These are phyloP conservation scores for Umbilicus rupestris DNA, from an alignment of 164 flowering plant genomes.

Conservation along the genomic window DNA sequence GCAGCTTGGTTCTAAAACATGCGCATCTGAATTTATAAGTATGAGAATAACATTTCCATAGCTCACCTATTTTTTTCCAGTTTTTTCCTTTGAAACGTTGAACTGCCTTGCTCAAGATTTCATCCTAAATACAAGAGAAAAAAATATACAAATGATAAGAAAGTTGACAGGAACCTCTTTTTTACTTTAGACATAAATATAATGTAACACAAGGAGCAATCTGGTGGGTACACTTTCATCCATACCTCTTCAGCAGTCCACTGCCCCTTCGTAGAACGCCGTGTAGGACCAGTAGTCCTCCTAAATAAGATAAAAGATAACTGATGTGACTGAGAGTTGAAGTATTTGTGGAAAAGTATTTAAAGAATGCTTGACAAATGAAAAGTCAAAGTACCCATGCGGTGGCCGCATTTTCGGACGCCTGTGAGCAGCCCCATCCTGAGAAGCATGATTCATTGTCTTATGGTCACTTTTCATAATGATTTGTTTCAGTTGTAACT, in stretches of 20 bases:
- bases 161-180: not conserved
- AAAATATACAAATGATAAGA: not conserved
- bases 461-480: not conserved
- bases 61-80: conserved; percentile 45
- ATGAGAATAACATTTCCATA: not conserved
- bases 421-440: conserved; percentile 6
- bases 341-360: not conserved
- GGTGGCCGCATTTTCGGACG: conserved; percentile 8
- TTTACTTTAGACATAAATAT: too few species aligned
- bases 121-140: conserved; percentile 51
- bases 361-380: not conserved
- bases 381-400: conserved; percentile 3
- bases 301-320: conserved; percentile 26
- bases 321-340: not conserved
- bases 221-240: not conserved
- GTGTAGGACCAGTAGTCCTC: conserved; percentile 94
- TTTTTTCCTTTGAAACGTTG: conserved; percentile 39
- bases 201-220: not conserved
- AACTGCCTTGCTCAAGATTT: conserved; percentile 46
- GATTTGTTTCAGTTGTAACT: not conserved
- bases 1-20: not conserved
- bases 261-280: conserved; percentile 95
- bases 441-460: not conserved
- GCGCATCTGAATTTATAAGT: not conserved
- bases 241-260: conserved; percentile 94